Conservation (phyloP, 495 filamentous ascomycete genomes). For the Penicillium riverlandense region DNA sequence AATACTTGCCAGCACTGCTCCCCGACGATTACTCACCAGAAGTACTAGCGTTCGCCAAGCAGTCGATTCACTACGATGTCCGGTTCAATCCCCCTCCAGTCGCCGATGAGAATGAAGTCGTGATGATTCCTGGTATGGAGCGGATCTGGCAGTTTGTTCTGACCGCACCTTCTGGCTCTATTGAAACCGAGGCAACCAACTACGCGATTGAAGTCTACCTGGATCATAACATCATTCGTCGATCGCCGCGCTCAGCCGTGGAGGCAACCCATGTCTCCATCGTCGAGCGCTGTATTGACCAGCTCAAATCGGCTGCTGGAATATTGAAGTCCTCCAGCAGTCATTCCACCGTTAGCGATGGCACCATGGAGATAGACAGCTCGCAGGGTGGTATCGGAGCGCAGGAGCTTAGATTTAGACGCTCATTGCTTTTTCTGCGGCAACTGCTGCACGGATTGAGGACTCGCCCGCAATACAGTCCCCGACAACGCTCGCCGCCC, state of each 20-base stretch:
- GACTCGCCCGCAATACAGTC: constrained; percentile 45
- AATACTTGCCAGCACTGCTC: constrained; percentile 57
- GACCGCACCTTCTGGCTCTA: constrained; percentile 57
- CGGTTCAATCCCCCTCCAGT: constrained; percentile 32
- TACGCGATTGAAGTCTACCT: constrained; percentile 73
- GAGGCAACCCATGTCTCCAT: constrained; percentile 71
- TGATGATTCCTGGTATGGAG: constrained; percentile 58
- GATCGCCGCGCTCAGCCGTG: constrained; percentile 37
- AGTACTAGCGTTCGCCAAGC: constrained; percentile 59
- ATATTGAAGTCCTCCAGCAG: constrained; percentile 45
- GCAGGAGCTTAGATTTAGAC: constrained; percentile 56
- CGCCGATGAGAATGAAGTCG: constrained; percentile 36
- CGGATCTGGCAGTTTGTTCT: constrained; percentile 80
- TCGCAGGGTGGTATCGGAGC: constrained; percentile 34
- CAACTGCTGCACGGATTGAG: constrained; percentile 49
- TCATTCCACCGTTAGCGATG: constrained; percentile 31
- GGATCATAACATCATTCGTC: constrained; percentile 38
- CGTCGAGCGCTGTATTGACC: constrained; percentile 68
- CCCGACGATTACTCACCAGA: constrained; percentile 60
- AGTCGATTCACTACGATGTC: constrained; percentile 40
- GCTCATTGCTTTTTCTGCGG: constrained; percentile 55
- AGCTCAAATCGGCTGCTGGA: constrained; percentile 62
- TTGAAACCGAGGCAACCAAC: constrained; percentile 60
- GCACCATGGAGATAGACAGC: constrained; percentile 41
- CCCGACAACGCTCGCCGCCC: constrained; percentile 31